Evolutionary conservation across 495 filamentous ascomycete species (phyloP).

Genomic region (Aspergillus nidulans): DNA sequence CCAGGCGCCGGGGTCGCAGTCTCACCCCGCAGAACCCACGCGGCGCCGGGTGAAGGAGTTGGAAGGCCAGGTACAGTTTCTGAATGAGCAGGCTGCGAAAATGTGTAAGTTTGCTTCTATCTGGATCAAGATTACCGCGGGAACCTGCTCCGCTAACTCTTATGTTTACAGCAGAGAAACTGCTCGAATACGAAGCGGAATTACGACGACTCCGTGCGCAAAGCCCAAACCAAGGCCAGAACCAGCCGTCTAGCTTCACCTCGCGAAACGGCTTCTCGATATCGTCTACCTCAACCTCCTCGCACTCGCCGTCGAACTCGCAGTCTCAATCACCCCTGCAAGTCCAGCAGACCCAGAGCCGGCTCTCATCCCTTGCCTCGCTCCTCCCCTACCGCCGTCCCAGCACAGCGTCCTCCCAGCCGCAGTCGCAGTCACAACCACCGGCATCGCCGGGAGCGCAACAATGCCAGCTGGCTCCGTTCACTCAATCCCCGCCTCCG

Average conservation of each 20-base stretch:
- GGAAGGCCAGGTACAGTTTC: slow-evolving; percentile 65
- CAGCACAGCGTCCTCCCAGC: slow-evolving; percentile 35
- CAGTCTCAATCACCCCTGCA: slow-evolving; percentile 29
- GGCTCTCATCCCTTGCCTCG: slow-evolving; percentile 58
- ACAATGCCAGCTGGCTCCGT: slow-evolving; percentile 4
- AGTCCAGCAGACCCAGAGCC: slow-evolving; percentile 19
- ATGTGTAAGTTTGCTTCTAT: slow-evolving; percentile 52
- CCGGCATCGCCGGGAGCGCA: background rate
- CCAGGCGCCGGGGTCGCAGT: slow-evolving; percentile 27
- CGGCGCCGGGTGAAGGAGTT: slow-evolving; percentile 74
- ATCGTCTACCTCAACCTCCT: slow-evolving; percentile 26
- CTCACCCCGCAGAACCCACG: slow-evolving; percentile 44
- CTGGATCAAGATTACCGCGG: no score
- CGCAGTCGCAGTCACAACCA: slow-evolving; percentile 24
- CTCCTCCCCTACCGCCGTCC: slow-evolving; percentile 61
- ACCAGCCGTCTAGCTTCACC: slow-evolving; percentile 20
- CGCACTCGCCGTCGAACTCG: slow-evolving; percentile 19
- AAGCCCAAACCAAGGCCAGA: slow-evolving; percentile 12
- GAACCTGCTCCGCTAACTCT: background rate
- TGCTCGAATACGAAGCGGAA: slow-evolving; percentile 95
- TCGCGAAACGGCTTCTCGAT: slow-evolving; percentile 28
- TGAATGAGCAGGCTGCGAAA: slow-evolving; percentile 72
- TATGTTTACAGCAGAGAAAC: slow-evolving; percentile 57
- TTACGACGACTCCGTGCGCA: slow-evolving; percentile 58
- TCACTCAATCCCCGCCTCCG: slow-evolving; percentile 25